Base-by-base conservation (phyloP, 805 yeast species). In the Candida odintsovae region DNA sequence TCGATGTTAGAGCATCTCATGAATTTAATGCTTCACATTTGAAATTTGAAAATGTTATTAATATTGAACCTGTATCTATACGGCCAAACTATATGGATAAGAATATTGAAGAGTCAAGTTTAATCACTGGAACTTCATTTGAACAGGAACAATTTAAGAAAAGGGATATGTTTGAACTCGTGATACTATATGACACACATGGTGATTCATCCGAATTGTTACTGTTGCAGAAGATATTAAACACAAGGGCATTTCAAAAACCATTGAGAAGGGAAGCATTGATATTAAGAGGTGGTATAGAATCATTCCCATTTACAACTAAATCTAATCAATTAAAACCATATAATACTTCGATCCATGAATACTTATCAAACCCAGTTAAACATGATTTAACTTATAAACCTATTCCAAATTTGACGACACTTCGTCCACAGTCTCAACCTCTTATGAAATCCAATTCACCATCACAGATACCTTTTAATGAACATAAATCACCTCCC, bases 51-150 rank as follows among this genome's bases (percentile, higher is more conserved):
- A 77, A 84, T 45, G 63, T 85, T 9, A 73, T 87, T 11, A 86
- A 90, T 59, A 74, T 90, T 18, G 96, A 88, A 44, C 97, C 97
- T 0, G 71, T 75, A 18, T 71, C 79, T 1, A 67, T 82, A 18
- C 65, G 79, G 44, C 61, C 65, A 1, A 66, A 68, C 10, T 77
- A 78, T 57, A 70, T 73, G 92, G 11, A 66, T 81, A 48, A 62
- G 78, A 15, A 72, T 77, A 3, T 70, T 86, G 15, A 78, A 90
- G 2, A 71, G 70, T 13, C 19, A 7, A 36, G 39, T 20, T 20
- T 36, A 6, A n/a, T 36, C 4, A 36, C 39, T 3, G 22, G 23
- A 3, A 19, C 39, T 3, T 19, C 39, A 5, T 61, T 62, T 4
- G 94, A 88, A 56, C 74, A 73, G 43, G 59, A 56, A 1, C 52